Percentiles rank a stretch among this genome's conserved stretches.
Conservation (phyloP, 2,329 filamentous ascomycete species). For the Cercospora brassicicola region DNA sequence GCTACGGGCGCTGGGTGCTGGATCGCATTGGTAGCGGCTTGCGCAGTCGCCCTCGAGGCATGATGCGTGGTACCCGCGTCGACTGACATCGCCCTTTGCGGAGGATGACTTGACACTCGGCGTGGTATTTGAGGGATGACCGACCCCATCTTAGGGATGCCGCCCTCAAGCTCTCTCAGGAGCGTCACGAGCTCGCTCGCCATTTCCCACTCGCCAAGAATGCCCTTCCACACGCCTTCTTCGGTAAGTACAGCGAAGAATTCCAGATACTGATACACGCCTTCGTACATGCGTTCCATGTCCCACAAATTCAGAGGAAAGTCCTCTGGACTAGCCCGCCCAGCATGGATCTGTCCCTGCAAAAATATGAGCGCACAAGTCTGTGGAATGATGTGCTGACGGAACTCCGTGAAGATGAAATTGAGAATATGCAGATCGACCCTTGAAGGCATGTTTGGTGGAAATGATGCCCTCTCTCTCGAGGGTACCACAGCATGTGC, state of each 20-base stretch:
- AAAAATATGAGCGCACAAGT: constrained; percentile 92
- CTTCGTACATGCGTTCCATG: constrained; percentile 95
- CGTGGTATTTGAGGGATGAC: constrained; percentile 47
- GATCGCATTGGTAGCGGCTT: neutral
- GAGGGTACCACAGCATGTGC: constrained; percentile 15
- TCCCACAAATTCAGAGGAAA: constrained; percentile 96
- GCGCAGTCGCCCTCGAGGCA: constrained; percentile 13
- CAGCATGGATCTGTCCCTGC: constrained; percentile 82
- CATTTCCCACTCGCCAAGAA: constrained; percentile 89
- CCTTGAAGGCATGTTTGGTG: constrained; percentile 40
- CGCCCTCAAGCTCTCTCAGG: constrained; percentile 81
- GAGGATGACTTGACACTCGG: constrained; percentile 26
- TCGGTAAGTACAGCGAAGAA: constrained; percentile 90
- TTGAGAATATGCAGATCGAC: constrained; percentile 70
- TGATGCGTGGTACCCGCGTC: constrained; percentile 30
- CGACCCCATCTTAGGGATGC: constrained; percentile 74
- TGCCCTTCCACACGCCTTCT: constrained; percentile 75
- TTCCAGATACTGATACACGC: constrained; percentile 89
- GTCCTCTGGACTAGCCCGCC: constrained; percentile 73
- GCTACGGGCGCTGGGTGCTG: constrained; percentile 40
- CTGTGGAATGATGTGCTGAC: constrained; percentile 87
- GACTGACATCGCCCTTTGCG: constrained; percentile 32
- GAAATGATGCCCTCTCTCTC: neutral
- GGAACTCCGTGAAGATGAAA: constrained; percentile 90
- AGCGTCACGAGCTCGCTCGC: constrained; percentile 85